A percentile compares a stretch with the other conserved stretches of the same genome.
phyloP scores from a whole-genome alignment of 2,329 filamentous ascomycete genomes.

The Eutypella sp. region DNA sequence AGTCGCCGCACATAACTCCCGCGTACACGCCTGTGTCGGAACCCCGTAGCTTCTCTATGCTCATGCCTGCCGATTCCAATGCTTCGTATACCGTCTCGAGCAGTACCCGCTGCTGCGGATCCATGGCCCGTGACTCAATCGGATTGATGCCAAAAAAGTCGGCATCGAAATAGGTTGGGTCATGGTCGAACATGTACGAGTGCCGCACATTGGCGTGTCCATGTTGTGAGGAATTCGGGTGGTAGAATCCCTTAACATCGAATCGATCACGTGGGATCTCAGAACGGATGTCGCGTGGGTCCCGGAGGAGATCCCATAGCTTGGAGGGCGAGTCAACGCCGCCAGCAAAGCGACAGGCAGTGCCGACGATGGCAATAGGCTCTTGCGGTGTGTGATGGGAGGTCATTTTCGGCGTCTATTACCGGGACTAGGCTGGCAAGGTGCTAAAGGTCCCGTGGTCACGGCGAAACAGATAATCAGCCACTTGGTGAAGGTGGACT shows the following conservation, averaged over 20 bases:
- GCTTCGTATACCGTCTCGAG: constrained; percentile 9
- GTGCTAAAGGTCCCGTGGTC: too few species aligned
- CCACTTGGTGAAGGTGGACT: too few species aligned
- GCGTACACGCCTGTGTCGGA: constrained; percentile 2
- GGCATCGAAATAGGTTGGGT: constrained; percentile 5
- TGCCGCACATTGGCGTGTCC: constrained; percentile 6
- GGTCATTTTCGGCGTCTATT: too few species aligned
- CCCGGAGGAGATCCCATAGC: background rate
- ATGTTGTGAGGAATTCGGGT: constrained; percentile 4
- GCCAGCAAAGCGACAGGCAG: background rate
- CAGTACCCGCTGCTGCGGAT: constrained; percentile 6
- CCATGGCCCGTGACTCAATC: constrained; percentile 1
- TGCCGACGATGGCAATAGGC: background rate
- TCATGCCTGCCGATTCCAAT: background rate
- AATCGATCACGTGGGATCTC: too few species aligned
- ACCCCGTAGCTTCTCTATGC: constrained; percentile 1
- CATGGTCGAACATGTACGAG: constrained; percentile 2
- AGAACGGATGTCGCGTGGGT: background rate
- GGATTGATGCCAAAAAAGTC: constrained; percentile 7
- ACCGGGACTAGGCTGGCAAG: too few species aligned
- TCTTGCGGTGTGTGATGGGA: too few species aligned
- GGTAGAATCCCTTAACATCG: constrained; percentile 1
- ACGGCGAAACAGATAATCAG: too few species aligned
- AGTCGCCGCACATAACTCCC: constrained; percentile 1
- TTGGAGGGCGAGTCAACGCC: background rate